These are phyloP conservation scores for Striga asiatica DNA, from an alignment of 257 asterid species.

Conservation along the genomic window DNA sequence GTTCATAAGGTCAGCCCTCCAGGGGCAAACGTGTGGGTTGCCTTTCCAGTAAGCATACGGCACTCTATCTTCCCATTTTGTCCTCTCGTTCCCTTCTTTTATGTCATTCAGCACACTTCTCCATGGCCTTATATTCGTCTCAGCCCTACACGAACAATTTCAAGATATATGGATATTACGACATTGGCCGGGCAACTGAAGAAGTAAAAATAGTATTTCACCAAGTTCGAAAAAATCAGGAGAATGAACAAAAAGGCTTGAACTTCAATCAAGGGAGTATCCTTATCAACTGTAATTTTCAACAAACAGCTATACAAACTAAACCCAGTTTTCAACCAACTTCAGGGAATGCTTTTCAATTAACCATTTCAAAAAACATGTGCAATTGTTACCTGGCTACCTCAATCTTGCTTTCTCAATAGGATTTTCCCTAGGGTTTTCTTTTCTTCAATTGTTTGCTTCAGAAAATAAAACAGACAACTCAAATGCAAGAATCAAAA, in stretches of 20 bases:
- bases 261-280: no score
- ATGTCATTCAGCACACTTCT: conserved; percentile 47
- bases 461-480: neutral
- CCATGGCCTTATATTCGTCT: conserved; percentile 83
- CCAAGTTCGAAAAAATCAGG: no score
- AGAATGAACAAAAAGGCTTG: neutral
- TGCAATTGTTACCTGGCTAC: no score
- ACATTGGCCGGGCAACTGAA: no score
- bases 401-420: neutral
- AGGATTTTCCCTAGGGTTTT: neutral
- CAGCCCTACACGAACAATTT: conserved; percentile 51
- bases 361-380: no score
- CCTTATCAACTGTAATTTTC: no score
- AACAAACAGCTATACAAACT: no score
- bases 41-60: conserved; percentile 96
- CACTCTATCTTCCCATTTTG: conserved; percentile 67
- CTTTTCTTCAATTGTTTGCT: neutral
- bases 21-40: conserved; percentile 54
- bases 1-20: conserved; percentile 64
- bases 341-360: no score
- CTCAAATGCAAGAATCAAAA: neutral
- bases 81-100: conserved; percentile 55
- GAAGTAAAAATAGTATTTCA: no score
- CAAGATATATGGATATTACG: no score
- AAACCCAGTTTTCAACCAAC: no score